Conservation (phyloP, 352 stramenopile species). For the Saprolegnia parasitica region DNA sequence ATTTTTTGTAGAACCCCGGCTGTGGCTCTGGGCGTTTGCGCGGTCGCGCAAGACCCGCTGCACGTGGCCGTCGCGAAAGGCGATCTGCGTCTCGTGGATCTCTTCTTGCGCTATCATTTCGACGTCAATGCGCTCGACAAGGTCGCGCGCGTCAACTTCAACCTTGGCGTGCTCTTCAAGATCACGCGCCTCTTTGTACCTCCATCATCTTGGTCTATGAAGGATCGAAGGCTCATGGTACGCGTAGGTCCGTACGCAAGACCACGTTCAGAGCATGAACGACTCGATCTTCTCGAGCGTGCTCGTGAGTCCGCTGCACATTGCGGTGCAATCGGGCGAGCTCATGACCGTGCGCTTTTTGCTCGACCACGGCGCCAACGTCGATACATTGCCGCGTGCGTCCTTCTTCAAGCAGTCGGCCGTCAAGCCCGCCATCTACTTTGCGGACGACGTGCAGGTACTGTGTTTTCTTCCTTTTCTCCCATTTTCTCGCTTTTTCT, state of each 20-base stretch:
- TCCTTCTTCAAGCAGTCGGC: slow-evolving; percentile 64
- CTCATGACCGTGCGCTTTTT: slow-evolving; percentile 41
- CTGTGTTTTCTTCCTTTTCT: slow-evolving; percentile 1
- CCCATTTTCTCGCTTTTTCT: slow-evolving; percentile 3
- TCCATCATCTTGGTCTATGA: background rate
- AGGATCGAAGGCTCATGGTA: background rate
- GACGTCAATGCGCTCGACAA: slow-evolving; percentile 73
- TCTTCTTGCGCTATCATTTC: slow-evolving; percentile 50
- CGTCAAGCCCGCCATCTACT: slow-evolving; percentile 63
- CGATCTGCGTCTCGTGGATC: slow-evolving; percentile 49
- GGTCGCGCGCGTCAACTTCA: slow-evolving; percentile 74
- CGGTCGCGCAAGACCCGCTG: slow-evolving; percentile 64
- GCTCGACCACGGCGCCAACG: slow-evolving; percentile 25
- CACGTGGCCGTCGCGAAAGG: slow-evolving; percentile 61
- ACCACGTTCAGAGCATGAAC: slow-evolving; percentile 41
- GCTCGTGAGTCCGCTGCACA: slow-evolving; percentile 22
- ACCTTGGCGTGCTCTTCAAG: slow-evolving; percentile 66
- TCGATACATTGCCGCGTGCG: slow-evolving; percentile 38
- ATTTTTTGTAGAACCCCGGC: slow-evolving; percentile 41
- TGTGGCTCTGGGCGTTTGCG: slow-evolving; percentile 65
- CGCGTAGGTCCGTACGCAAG: slow-evolving; percentile 51
- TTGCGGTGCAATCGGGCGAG: slow-evolving; percentile 35
- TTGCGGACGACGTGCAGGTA: slow-evolving; percentile 55
- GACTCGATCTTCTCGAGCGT: slow-evolving; percentile 20
- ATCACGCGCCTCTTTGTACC: slow-evolving; percentile 52